These are phyloP conservation scores for Nakazawaea holstii DNA, from an alignment of 805 yeast species.

Conservation along the genomic window DNA sequence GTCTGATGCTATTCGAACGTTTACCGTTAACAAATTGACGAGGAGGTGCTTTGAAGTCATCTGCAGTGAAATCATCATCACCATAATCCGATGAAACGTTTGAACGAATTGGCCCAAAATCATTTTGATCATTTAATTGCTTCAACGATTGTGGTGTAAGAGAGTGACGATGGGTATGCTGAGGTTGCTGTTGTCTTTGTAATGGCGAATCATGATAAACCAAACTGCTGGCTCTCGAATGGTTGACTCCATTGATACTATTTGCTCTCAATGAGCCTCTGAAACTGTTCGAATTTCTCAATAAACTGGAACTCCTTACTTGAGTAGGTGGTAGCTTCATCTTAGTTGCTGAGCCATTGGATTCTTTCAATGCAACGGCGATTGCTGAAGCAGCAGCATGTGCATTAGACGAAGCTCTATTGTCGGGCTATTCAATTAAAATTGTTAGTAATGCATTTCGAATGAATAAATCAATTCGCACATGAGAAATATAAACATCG, in stretches of 20 bases:
- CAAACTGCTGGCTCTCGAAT: conserved; percentile 17
- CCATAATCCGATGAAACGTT: conserved; percentile 1
- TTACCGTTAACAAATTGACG: background rate
- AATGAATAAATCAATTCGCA: conserved; percentile 14
- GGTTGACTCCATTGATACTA: conserved; percentile 15
- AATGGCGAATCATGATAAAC: conserved; percentile 15
- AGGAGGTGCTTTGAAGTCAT: background rate
- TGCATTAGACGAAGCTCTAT: conserved; percentile 41
- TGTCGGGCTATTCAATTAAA: conserved; percentile 16
- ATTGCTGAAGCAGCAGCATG: conserved; percentile 59
- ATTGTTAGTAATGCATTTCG: conserved; percentile 14
- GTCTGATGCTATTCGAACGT: conserved; percentile 12
- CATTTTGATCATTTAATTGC: conserved; percentile 9
- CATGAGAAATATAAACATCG: background rate
- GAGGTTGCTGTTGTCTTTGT: background rate
- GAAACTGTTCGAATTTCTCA: conserved; percentile 18
- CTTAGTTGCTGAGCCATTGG: conserved; percentile 25
- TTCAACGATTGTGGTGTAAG: conserved; percentile 18
- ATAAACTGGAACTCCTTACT: conserved; percentile 18
- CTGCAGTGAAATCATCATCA: background rate
- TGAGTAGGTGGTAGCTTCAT: conserved; percentile 28
- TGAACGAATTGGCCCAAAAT: background rate
- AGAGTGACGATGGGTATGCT: conserved; percentile 12
- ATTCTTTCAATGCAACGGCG: conserved; percentile 40
- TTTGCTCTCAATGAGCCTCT: conserved; percentile 17